These are phyloP conservation scores for Xylaria sp. DNA, from an alignment of 2,329 filamentous ascomycete species.

Conservation along the genomic window DNA sequence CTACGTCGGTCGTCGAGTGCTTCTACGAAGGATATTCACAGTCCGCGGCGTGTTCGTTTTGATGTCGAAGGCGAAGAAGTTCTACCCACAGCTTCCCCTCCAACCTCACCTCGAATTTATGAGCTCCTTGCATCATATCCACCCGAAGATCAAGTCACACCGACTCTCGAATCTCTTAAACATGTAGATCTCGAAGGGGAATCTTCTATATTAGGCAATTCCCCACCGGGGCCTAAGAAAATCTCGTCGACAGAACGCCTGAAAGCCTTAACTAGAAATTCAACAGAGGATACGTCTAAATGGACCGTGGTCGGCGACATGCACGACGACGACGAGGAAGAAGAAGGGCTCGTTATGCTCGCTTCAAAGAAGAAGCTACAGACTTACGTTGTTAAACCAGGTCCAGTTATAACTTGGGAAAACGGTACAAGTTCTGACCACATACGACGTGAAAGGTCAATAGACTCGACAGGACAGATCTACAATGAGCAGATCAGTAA, in stretches of 20 bases:
- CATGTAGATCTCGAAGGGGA: constrained; percentile 50
- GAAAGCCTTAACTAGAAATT: constrained; percentile 62
- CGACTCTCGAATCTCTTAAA: constrained; percentile 42
- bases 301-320: constrained; percentile 60
- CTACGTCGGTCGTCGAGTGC: constrained; percentile 66
- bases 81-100: constrained; percentile 68
- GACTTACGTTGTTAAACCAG: constrained; percentile 11
- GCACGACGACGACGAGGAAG: constrained; percentile 50
- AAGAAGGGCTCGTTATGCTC: constrained; percentile 49
- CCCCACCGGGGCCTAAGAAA: constrained; percentile 60
- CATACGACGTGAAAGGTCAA: neutral
- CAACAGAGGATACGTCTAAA: constrained; percentile 63
- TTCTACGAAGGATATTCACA: constrained; percentile 59
- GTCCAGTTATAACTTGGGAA: neutral
- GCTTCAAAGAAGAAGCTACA: constrained; percentile 30
- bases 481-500: constrained; percentile 33
- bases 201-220: constrained; percentile 49
- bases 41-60: constrained; percentile 72
- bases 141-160: constrained; percentile 33
- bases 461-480: constrained; percentile 19
- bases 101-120: constrained; percentile 46
- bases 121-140: constrained; percentile 47
- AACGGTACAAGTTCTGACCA: constrained; percentile 13
- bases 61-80: constrained; percentile 70
- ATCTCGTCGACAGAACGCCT: constrained; percentile 67